phyloP scores from a whole-genome alignment of 768 basidiomycete species.

The Trametes sanguinea region DNA sequence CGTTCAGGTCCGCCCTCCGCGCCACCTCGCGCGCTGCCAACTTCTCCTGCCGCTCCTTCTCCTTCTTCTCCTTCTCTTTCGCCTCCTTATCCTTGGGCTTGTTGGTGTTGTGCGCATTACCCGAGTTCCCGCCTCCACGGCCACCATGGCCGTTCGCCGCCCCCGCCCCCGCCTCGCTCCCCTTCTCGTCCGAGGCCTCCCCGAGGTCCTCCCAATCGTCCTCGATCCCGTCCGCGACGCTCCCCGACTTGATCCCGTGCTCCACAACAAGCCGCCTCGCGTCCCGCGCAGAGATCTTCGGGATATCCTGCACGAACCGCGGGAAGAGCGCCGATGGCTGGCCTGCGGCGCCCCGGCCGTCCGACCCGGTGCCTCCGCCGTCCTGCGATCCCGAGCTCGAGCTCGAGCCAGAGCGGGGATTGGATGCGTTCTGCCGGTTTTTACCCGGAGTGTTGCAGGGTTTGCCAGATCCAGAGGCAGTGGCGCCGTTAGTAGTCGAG shows the following conservation, averaged over 20 bases:
- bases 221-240: neutral
- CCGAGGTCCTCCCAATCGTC: neutral
- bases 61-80: conserved; percentile 6
- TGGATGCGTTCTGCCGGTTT: no score
- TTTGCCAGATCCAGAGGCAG: no score
- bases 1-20: conserved; percentile 17
- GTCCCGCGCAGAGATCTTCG: conserved; percentile 44
- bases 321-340: conserved; percentile 41
- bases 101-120: neutral
- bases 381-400: no score
- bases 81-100: neutral
- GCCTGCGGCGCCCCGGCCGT: neutral
- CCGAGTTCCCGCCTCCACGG: neutral
- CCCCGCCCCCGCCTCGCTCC: neutral
- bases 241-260: conserved; percentile 40
- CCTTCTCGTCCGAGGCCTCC: neutral
- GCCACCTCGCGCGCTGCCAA: neutral
- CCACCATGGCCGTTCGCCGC: neutral
- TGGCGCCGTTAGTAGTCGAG: no score
- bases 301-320: conserved; percentile 45
- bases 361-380: no score
- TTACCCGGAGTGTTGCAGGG: no score
- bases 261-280: conserved; percentile 45
- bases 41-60: neutral
- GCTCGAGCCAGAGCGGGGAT: no score